Evolutionary conservation across 345 rosid species (phyloP).

Genomic region (Fremontodendron californicum): DNA sequence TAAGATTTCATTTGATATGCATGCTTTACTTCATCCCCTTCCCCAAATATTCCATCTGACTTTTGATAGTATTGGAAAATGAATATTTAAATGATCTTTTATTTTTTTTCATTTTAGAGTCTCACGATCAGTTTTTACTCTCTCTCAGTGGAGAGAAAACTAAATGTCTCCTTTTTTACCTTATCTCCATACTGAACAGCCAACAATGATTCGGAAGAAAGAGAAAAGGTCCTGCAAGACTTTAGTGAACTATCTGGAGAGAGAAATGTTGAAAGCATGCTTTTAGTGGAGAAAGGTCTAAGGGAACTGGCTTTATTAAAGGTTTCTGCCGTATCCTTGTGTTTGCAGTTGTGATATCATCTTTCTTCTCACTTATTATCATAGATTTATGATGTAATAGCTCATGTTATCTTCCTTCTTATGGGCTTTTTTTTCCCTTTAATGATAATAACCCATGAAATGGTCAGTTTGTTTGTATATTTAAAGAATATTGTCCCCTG

Average conservation of each 20-base stretch:
- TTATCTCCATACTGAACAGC: conserved; percentile 38
- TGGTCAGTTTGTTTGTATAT: neutral
- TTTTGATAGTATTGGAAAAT: neutral
- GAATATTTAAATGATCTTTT: neutral
- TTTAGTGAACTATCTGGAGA: conserved; percentile 51
- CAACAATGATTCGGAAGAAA: conserved; percentile 36
- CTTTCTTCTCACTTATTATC: neutral
- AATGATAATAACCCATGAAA: neutral
- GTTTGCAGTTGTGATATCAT: neutral
- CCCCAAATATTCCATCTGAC: neutral
- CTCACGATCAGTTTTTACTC: neutral
- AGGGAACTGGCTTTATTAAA: conserved; percentile 73
- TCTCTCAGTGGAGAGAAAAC: neutral
- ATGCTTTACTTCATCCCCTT: neutral
- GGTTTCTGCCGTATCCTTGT: conserved; percentile 40
- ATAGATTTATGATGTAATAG: neutral
- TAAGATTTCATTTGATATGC: conserved; percentile 21
- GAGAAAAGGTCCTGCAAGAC: conserved; percentile 38
- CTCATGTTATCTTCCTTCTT: neutral
- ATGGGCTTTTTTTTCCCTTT: neutral
- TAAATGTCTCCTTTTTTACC: conserved; percentile 10
- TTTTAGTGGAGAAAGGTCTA: conserved; percentile 82
- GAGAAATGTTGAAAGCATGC: conserved; percentile 72
- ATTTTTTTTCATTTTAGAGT: neutral
- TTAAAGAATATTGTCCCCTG: neutral